phyloP scores from a whole-genome alignment of 805 yeast species.

The Barnettozyma sp. region DNA sequence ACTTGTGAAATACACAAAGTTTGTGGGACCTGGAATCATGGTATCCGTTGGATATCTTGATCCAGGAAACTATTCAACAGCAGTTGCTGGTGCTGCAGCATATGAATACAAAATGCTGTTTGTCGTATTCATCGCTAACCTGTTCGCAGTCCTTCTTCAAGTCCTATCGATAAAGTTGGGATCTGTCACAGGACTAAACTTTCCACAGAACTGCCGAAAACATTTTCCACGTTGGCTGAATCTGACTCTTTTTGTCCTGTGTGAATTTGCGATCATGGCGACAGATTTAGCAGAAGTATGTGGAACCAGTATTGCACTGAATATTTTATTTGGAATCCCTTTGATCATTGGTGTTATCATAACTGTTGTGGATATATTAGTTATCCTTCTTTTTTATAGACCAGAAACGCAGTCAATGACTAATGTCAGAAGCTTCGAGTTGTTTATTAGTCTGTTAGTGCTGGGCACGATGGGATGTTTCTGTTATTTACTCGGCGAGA shows the following conservation, averaged over 20 bases:
- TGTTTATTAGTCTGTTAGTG: slow-evolving; percentile 65
- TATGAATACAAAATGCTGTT: slow-evolving; percentile 63
- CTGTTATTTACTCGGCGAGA: slow-evolving; percentile 56
- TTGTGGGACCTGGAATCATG: slow-evolving; percentile 76
- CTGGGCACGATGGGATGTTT: slow-evolving; percentile 72
- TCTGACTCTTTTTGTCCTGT: slow-evolving; percentile 53
- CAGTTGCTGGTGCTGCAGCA: slow-evolving; percentile 73
- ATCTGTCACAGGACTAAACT: slow-evolving; percentile 70
- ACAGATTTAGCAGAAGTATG: slow-evolving; percentile 93
- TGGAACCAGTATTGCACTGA: slow-evolving; percentile 83
- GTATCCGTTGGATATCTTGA: slow-evolving; percentile 79
- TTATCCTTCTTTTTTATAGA: slow-evolving; percentile 70
- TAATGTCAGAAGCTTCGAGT: slow-evolving; percentile 70
- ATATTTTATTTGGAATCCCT: slow-evolving; percentile 71
- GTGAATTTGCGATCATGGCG: slow-evolving; percentile 84
- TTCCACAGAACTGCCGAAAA: slow-evolving; percentile 69
- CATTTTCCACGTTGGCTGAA: slow-evolving; percentile 59
- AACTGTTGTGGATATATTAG: slow-evolving; percentile 75
- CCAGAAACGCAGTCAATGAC: slow-evolving; percentile 70
- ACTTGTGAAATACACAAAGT: slow-evolving; percentile 41
- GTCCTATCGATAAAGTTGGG: slow-evolving; percentile 69
- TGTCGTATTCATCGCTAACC: slow-evolving; percentile 56
- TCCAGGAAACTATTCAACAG: slow-evolving; percentile 80
- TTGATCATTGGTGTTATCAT: slow-evolving; percentile 66
- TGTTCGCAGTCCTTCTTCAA: slow-evolving; percentile 69